Percentiles rank a stretch among this genome's conserved stretches.
Evolutionary conservation across 352 stramenopile genomes (phyloP).

Genomic region (Pythium sukuiense): DNA sequence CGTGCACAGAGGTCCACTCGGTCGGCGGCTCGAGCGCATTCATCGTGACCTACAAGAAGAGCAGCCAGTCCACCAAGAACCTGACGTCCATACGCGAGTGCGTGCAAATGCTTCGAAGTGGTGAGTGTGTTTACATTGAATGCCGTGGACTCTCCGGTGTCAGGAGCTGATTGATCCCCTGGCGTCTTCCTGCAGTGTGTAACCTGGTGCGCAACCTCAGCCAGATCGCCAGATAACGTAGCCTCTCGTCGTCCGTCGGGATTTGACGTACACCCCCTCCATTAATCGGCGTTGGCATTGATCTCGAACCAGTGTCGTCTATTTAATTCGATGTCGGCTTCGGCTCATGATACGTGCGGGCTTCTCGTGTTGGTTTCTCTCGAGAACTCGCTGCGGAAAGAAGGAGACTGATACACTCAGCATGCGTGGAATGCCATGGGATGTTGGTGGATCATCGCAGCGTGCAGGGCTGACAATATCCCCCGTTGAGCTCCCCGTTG

Average conservation of each 20-base stretch:
- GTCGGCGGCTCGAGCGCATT: conserved; percentile 79
- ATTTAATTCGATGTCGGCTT: conserved; percentile 9
- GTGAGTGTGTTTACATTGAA: conserved; percentile 33
- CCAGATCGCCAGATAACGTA: conserved; percentile 48
- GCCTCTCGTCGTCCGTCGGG: not conserved
- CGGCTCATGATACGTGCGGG: not conserved
- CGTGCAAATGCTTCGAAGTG: conserved; percentile 72
- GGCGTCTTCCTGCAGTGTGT: conserved; percentile 37
- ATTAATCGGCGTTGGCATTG: not conserved
- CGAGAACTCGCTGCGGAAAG: not conserved
- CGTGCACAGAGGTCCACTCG: conserved; percentile 85
- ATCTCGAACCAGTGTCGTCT: not conserved
- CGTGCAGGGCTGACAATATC: not conserved
- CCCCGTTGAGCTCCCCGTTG: not conserved
- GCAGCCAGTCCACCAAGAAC: conserved; percentile 58
- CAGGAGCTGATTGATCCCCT: not conserved
- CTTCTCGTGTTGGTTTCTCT: not conserved
- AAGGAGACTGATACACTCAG: not conserved
- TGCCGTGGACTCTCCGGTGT: not conserved
- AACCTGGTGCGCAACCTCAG: conserved; percentile 69
- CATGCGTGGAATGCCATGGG: not conserved
- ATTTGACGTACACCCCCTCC: no score
- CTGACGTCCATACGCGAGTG: conserved; percentile 79
- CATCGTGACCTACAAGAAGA: conserved; percentile 89
- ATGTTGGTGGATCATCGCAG: not conserved